Conservation (phyloP, 2,329 filamentous ascomycete species). For the Diplodia seriata region DNA sequence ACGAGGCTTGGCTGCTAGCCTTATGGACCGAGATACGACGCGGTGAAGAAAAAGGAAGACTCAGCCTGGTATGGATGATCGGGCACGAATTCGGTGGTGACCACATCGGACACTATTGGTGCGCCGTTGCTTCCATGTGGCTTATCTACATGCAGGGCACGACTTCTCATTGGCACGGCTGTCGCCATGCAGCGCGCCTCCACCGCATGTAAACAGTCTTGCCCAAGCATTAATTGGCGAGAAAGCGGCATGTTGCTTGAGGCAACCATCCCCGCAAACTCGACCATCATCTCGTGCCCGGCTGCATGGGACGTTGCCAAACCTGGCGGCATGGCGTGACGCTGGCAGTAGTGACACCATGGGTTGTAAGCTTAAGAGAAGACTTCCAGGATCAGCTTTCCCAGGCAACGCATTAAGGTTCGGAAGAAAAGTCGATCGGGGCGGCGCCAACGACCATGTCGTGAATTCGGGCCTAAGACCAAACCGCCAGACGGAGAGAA, state of each 20-base stretch:
- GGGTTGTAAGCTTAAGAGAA: slow-evolving; percentile 12
- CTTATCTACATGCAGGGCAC: not conserved
- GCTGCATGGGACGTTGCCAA: slow-evolving; percentile 6
- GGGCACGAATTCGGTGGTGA: not conserved
- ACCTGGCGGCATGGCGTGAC: slow-evolving; percentile 9
- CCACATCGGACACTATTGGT: not conserved
- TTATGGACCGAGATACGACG: slow-evolving; percentile 13
- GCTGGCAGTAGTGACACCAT: slow-evolving; percentile 1
- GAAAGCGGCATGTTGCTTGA: slow-evolving; percentile 5
- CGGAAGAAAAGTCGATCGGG: slow-evolving; percentile 19
- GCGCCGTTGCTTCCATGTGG: slow-evolving; percentile 11
- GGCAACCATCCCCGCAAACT: slow-evolving; percentile 19
- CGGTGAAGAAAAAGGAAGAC: slow-evolving; percentile 12
- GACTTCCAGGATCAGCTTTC: not conserved
- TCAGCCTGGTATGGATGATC: not conserved
- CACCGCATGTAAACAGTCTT: not conserved
- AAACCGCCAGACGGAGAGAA: slow-evolving; percentile 1
- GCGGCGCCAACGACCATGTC: slow-evolving; percentile 1
- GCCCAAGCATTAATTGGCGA: not conserved
- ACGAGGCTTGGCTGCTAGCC: slow-evolving; percentile 26
- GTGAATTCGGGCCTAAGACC: slow-evolving; percentile 9
- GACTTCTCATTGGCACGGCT: not conserved
- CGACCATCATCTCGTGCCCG: not conserved
- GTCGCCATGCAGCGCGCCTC: slow-evolving; percentile 18
- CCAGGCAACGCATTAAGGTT: slow-evolving; percentile 19